Evolutionary conservation across 2,329 filamentous ascomycete species (phyloP).

Genomic region (Drechslerella dactyloides): DNA sequence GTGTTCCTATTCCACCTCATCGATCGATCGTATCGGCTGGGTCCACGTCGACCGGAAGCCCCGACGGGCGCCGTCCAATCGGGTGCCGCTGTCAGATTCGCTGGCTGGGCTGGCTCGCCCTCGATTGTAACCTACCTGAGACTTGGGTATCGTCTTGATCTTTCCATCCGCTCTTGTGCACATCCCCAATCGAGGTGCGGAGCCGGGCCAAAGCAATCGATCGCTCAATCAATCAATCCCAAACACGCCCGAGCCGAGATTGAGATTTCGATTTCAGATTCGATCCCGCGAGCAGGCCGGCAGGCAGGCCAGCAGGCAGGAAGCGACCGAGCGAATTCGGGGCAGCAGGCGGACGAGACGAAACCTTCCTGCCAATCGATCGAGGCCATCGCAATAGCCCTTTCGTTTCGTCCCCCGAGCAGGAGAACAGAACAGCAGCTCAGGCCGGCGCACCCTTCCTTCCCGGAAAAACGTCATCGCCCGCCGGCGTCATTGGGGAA

Average conservation of each 20-base stretch:
- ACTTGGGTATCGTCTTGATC: neutral
- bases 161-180: neutral
- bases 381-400: no score
- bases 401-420: no score
- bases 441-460: neutral
- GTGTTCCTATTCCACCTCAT: neutral
- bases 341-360: no score
- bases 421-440: no score
- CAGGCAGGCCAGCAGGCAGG: neutral
- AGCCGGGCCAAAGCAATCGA: neutral
- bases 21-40: slow-evolving; percentile 21
- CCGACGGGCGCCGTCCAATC: slow-evolving; percentile 32
- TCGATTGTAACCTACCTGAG: neutral
- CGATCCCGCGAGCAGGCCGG: no score
- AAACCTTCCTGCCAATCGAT: neutral
- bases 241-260: neutral
- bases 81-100: neutral
- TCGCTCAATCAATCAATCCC: neutral
- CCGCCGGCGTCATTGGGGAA: neutral
- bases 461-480: slow-evolving; percentile 2
- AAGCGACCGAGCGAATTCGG: neutral
- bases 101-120: neutral
- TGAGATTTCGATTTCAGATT: neutral
- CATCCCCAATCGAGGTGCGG: neutral
- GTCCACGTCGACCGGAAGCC: slow-evolving; percentile 28